Base-by-base conservation (phyloP, 148 eudicot species). In the Nepenthes gracilis region DNA sequence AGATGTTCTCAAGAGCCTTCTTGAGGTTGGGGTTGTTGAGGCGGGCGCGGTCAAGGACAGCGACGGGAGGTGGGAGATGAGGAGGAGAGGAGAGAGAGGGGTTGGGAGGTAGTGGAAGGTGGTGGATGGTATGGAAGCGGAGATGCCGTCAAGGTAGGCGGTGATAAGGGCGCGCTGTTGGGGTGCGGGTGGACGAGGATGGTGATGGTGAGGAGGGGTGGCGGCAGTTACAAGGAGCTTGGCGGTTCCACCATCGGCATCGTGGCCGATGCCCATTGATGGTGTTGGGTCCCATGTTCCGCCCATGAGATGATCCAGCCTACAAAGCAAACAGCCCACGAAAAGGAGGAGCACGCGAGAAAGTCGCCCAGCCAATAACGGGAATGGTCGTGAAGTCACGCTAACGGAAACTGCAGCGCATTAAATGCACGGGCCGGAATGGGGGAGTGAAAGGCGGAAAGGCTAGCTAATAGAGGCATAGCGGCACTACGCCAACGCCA, bases 101-200 rank as follows among this genome's bases (percentile, higher is more conserved):
- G 58, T 55, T 55, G 5, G 58, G 58, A 51, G 45, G 35, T 55
- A 55, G 35, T 55, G 35, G 58, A 55, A 55, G 58, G 35, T 1
- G 12, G 12, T 32, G 58, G 58, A 7, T 36, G 58, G 10, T 34
- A 35, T 5, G 35, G 58, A 1, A 35, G 58, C 8, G 58, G 58
- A 9, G 6, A 34, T 32, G 1, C 6, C 35, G 36, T 9, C 3
- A 7, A 34, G 34, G 58, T 55, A 32, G 36, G 35, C 36, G 58
- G 58, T 55, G 34, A 55, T 49, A 12, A 49, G 53, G 53, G 12
- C 15, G n/a, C n/a, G 53, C 53, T 49, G 53, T 49, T 49, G 15
- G 53, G 53, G 10, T 49, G 53, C 6, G 53, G 53, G 53, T 49
- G n/a, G 53, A 49, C 35, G 58, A 55, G 58, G 35, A 55, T 9